These are phyloP conservation scores for Naganishia sp. DNA, from an alignment of 1,284 basidiomycete genomes.

Conservation along the genomic window DNA sequence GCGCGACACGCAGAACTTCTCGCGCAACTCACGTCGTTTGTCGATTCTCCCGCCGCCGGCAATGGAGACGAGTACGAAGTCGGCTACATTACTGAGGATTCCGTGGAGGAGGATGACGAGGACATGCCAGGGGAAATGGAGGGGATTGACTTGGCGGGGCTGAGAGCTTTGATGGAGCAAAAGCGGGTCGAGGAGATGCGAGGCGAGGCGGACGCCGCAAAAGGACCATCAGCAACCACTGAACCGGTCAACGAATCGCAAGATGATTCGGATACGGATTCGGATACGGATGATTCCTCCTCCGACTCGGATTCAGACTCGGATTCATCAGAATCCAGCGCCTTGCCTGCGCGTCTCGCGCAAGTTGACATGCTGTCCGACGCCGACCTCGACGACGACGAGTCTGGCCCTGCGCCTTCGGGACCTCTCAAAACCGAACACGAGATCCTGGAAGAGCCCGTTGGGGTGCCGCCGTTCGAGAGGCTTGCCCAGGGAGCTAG, in stretches of 20 bases:
- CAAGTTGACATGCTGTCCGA: conserved; percentile 29
- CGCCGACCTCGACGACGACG: conserved; percentile 31
- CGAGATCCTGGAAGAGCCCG: conserved; percentile 50
- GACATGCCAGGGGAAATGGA: conserved; percentile 24
- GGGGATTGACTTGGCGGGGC: conserved; percentile 6
- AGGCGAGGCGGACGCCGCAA: background rate
- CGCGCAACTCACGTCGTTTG: conserved; percentile 31
- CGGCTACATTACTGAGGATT: conserved; percentile 34
- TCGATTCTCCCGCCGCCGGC: background rate
- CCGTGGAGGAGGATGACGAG: conserved; percentile 26
- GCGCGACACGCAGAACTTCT: conserved; percentile 27
- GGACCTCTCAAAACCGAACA: conserved; percentile 51
- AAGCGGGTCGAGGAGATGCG: background rate
- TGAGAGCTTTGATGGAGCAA: conserved; percentile 10
- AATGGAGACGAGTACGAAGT: conserved; percentile 13
- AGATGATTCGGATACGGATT: background rate
- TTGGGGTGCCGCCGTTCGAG: conserved; percentile 46
- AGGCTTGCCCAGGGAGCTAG: conserved; percentile 45
- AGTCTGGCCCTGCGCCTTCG: conserved; percentile 27
- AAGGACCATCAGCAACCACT: background rate
- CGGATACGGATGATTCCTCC: background rate
- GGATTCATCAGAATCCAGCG: conserved; percentile 23
- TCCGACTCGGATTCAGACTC: conserved; percentile 20
- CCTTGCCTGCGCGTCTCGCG: conserved; percentile 17
- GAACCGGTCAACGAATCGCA: conserved; percentile 9